Conservation (phyloP, 768 basidiomycete genomes). For the Dacryopinax primogenitus region DNA sequence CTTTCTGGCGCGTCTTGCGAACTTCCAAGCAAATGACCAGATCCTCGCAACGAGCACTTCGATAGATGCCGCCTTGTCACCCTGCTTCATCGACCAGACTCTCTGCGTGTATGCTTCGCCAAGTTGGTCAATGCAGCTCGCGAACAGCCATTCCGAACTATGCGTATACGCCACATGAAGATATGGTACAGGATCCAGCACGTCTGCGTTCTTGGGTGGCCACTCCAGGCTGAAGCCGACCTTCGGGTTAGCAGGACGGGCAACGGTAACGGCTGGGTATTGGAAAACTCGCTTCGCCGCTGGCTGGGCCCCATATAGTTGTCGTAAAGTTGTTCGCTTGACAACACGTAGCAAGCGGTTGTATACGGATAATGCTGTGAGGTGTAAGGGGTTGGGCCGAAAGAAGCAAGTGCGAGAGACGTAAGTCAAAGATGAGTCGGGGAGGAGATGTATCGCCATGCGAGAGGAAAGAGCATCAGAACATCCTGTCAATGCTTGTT, state of each 20-base stretch:
- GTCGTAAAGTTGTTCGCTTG: constrained; percentile 47
- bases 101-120: constrained; percentile 53
- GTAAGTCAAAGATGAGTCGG: constrained; percentile 45
- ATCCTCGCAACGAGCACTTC: constrained; percentile 44
- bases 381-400: constrained; percentile 35
- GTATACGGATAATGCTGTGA: constrained; percentile 53
- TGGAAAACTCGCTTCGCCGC: constrained; percentile 42
- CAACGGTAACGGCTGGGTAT: constrained; percentile 52
- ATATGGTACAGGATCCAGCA: constrained; percentile 45
- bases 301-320: constrained; percentile 32
- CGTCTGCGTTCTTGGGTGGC: constrained; percentile 35
- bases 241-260: constrained; percentile 32
- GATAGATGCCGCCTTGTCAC: constrained; percentile 26
- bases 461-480: constrained; percentile 26
- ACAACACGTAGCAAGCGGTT: constrained; percentile 50
- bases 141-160: constrained; percentile 65
- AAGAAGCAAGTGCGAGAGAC: constrained; percentile 35
- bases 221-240: constrained; percentile 33
- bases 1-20: constrained; percentile 51
- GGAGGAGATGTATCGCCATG: constrained; percentile 59
- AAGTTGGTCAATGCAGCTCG: constrained; percentile 61
- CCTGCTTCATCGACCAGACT: constrained; percentile 33
- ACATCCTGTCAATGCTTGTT: constrained; percentile 6
- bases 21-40: constrained; percentile 55
- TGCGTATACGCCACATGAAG: constrained; percentile 65